Base-by-base conservation (phyloP, 148 eudicot species). In the Bassia scoparia region DNA sequence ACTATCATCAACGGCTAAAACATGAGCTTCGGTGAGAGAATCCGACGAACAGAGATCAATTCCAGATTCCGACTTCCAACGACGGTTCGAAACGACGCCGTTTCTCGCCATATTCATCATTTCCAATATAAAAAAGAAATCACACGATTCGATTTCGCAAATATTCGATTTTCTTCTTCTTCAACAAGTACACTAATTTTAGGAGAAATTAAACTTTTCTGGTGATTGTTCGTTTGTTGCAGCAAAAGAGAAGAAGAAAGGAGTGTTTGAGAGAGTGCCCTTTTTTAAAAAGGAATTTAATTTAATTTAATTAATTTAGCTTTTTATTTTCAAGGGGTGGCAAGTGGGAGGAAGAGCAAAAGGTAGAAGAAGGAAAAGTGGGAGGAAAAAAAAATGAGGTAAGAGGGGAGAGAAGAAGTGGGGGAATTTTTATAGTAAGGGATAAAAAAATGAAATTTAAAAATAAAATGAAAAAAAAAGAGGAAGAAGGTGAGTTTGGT, bases 1-100 rank as follows among this genome's bases (percentile, higher is more conserved):
- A 44, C 80, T 79, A 61, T 82, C 85, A 73, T 82, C 85, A 48
- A 82, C 85, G 16, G 85, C 85, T 16, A 82, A 41, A 24, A 82
- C 85, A 20, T 82, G 85, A 68, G 82, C 85, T 69, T 80, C 78
- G 1, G 29, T 21, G 6, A 33, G 34, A 52, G 65, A 29, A 12
- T 71, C 76, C 5, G 78, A 69, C 27, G 75, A 58, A 33, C 34
- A 55, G 7, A 81, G 66, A 74, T 77, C 81, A 17, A 74, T 77
- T 0, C 35, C 48, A 0, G 82, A 74, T 2, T 81, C 81, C 21
- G 82, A 76, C 29, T 61, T 74, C 82, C 81, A 79, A 0, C 77
- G 54, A 11, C 82, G 82, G 44, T 55, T 53, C 11, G 84, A 74
- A 70, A 81, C 75, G 73, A 81, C 76, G 48, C 79, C 76, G 69